phyloP scores from a whole-genome alignment of 1,284 basidiomycete genomes.

The Puccinia triticina region DNA sequence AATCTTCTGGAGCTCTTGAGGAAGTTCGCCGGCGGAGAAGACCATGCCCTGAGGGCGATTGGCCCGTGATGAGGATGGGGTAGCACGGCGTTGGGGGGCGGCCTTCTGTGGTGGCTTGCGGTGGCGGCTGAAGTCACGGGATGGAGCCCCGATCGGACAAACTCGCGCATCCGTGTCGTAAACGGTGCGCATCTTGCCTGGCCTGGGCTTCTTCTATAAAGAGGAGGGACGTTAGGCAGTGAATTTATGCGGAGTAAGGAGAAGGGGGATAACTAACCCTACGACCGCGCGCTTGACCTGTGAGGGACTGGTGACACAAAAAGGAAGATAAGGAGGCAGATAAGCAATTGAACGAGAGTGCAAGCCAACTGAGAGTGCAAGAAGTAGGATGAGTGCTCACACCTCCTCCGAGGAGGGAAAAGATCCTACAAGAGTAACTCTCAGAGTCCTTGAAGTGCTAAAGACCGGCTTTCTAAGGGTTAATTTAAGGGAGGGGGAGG shows the following conservation, averaged over 20 bases:
- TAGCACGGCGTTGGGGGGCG: not conserved
- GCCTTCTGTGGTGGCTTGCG: not conserved
- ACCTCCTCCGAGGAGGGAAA: too few relatives aligned
- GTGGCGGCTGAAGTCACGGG: not conserved
- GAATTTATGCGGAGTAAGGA: too few relatives aligned
- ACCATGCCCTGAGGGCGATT: not conserved
- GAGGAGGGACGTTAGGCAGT: not conserved
- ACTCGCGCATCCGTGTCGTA: not conserved
- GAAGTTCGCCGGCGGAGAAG: not conserved
- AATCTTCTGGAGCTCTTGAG: not conserved
- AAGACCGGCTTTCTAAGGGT: conserved; percentile 16
- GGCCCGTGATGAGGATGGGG: not conserved
- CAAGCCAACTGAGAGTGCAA: too few relatives aligned
- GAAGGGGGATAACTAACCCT: too few relatives aligned
- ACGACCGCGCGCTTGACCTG: not conserved
- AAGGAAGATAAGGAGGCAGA: not conserved
- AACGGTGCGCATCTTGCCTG: not conserved
- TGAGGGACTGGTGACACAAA: not conserved
- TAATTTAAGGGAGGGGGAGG: not conserved
- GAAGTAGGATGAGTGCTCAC: not conserved
- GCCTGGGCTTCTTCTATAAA: not conserved
- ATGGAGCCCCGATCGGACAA: conserved; percentile 4
- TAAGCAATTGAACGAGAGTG: not conserved
- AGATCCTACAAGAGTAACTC: not conserved
- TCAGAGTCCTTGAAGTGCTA: not conserved